Conservation (phyloP, 352 stramenopile genomes). For the Globisporangium heterothallicum region DNA sequence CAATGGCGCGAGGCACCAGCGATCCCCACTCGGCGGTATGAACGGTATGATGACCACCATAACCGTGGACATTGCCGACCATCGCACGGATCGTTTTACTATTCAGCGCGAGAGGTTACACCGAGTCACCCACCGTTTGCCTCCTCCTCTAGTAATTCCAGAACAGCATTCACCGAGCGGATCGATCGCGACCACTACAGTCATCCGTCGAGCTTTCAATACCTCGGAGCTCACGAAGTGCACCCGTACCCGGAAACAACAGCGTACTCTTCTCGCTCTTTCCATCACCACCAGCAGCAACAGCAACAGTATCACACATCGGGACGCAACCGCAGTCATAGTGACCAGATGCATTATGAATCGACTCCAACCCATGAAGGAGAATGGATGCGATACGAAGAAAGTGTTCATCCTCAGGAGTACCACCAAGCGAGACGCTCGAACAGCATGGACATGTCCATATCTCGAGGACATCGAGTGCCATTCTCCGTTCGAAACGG, state of each 20-base stretch:
- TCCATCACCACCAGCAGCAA: background rate
- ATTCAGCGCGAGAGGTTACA: constrained; percentile 30
- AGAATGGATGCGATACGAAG: background rate
- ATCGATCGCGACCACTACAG: constrained; percentile 20
- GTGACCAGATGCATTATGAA: constrained; percentile 6
- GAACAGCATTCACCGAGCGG: constrained; percentile 32
- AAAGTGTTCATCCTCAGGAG: background rate
- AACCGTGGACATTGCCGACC: no score
- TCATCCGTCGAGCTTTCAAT: background rate
- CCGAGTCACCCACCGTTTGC: background rate
- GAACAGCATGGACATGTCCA: constrained; percentile 5
- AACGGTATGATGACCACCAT: background rate
- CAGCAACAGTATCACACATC: background rate
- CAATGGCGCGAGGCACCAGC: background rate
- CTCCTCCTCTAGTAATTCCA: background rate
- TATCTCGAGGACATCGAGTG: background rate
- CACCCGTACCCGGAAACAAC: constrained; percentile 1
- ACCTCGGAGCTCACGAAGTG: background rate
- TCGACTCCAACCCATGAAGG: background rate
- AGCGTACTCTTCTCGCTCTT: background rate
- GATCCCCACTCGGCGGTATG: background rate
- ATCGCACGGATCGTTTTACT: constrained; percentile 14
- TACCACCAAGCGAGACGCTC: background rate
- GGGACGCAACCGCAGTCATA: constrained; percentile 9
- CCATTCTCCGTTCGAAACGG: background rate